Base-by-base conservation (phyloP, 345 rosid genomes). In the Laguncularia racemosa region DNA sequence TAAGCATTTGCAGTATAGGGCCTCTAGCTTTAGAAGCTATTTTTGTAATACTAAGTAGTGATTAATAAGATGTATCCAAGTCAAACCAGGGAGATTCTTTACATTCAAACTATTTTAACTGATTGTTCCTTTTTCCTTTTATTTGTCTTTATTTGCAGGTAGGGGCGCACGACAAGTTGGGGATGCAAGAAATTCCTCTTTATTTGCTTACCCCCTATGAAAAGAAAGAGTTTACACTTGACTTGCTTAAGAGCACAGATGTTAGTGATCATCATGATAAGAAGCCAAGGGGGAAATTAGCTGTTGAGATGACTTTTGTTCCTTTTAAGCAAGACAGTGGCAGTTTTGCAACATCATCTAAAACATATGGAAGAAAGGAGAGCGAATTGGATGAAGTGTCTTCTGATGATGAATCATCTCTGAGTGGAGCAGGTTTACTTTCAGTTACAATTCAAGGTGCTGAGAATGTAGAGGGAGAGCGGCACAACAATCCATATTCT, bases 151-250 rank as follows among this genome's bases (percentile, higher is more conserved):
- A 46, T 21, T 0, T 13, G 51, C 77, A 76, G 84, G 67, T 79
- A 46, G 81, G 89, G 13, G 49, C 68, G 46, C 89, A 80, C 40
- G 81, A 80, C 76, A 73, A 68, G 69, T 50, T 80, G 62, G 89
- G 85, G 20, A 67, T 75, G 76, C 77, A 83, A 51, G 47, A 68
- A 20, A 70, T 80, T 69, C 74, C 83, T 17, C 59, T 78, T 43
- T 60, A 57, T 26, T 54, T 56, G 44, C 64, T 83, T 16, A 51
- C 19, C 26, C 73, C 78, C 18, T 44, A 71, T 15, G 75, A 78
- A 60, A 71, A 70, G 11, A 64, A 60, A 57, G 64, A 61, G 54
- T 64, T 73, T 8, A 62, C 62, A 2, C 71, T 83, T 5, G 71
- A 80, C 58, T 63, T 83, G 55, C 48, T 70, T 40, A 80, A 83